Evolutionary conservation across 495 filamentous ascomycete species (phyloP), one percentile per base, ranked within the genome.

Genomic region (Pyrenula aspistea): DNA sequence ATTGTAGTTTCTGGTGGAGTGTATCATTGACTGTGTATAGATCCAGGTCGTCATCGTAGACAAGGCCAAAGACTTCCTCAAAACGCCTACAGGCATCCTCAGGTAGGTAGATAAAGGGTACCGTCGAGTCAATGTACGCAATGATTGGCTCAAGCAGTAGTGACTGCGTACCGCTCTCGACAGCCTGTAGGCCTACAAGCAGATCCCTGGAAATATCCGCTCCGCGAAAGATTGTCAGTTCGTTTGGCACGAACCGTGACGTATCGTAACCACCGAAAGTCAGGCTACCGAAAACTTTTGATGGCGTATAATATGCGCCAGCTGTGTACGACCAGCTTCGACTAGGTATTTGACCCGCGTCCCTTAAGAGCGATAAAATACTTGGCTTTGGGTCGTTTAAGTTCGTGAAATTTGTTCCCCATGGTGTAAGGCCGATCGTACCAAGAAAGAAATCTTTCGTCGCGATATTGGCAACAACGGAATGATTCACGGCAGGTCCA

Each of bases 181-280:
- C 77, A 4, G 65, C 70, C 55, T 76, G 72, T 15, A 83, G 60
- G 8, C 62, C 68, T 2, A 82, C 73, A 0, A 78, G 73, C 8
- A 83, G 61, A 56, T 83, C 79, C 20, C 78, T 67, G 12, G 75
- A 71, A 49, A 75, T 66, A 59, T 82, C 77, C 1, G 64, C 67
- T 0, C 71, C 73, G 65, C 82, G 75, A 15, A 59, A 65, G 58
- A 83, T 78, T 15, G 67, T 65, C 42, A 78, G 62, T 47, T 76
- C 57, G 61, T 80, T 82, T 0, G 75, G 70, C 12, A 65, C 65
- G 60, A 80, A 81, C 36, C 73, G 67, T 0, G 78, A 76, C 1
- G 70, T 62, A 61, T 83, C 80, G 61, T 82, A 83, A 1, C 80
- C 80, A 19, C 79, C 80, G 22, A 83, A 71, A n/a, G 81, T 81